Conservation (phyloP, 1,284 basidiomycete species). For the Mixia osmundae region DNA sequence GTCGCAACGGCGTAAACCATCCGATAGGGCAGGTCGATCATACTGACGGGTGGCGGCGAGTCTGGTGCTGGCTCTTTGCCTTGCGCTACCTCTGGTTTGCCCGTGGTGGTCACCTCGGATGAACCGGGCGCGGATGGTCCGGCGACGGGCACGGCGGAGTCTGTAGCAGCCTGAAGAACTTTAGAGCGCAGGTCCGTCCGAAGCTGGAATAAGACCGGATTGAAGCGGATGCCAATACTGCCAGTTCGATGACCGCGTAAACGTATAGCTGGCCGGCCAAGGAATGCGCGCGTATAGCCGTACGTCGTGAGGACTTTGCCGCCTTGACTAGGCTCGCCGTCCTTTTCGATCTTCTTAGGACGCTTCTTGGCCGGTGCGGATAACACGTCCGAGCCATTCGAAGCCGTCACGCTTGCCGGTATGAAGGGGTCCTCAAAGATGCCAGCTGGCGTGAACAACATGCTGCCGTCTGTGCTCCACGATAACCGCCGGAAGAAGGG, state of each 20-base stretch:
- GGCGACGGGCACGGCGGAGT: too few relatives aligned
- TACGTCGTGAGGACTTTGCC: slow-evolving; percentile 48
- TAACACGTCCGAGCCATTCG: neutral
- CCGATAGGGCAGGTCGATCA: slow-evolving; percentile 61
- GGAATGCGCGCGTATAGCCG: slow-evolving; percentile 84
- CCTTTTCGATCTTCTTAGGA: neutral
- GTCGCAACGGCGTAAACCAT: slow-evolving; percentile 92
- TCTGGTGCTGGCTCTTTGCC: slow-evolving; percentile 1
- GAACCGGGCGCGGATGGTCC: too few relatives aligned
- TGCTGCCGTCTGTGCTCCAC: slow-evolving; percentile 81
- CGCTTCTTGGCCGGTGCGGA: slow-evolving; percentile 1
- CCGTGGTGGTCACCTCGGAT: too few relatives aligned
- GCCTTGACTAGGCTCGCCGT: slow-evolving; percentile 12
- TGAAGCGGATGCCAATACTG: slow-evolving; percentile 79
- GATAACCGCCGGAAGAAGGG: slow-evolving; percentile 86
- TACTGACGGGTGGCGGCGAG: slow-evolving; percentile 4
- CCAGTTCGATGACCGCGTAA: slow-evolving; percentile 90
- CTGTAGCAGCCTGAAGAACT: too few relatives aligned
- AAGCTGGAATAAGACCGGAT: slow-evolving; percentile 74
- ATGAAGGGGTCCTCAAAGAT: slow-evolving; percentile 72
- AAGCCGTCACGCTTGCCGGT: neutral
- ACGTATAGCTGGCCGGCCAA: slow-evolving; percentile 71
- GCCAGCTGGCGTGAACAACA: slow-evolving; percentile 83
- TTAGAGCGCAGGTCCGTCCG: slow-evolving; percentile 34
- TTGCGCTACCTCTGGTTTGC: neutral